A percentile compares a stretch with the other conserved stretches of the same genome.
Evolutionary conservation across 225 moss, liverwort and hornwort genomes (phyloP).

Genomic region (Climacium dendroides): DNA sequence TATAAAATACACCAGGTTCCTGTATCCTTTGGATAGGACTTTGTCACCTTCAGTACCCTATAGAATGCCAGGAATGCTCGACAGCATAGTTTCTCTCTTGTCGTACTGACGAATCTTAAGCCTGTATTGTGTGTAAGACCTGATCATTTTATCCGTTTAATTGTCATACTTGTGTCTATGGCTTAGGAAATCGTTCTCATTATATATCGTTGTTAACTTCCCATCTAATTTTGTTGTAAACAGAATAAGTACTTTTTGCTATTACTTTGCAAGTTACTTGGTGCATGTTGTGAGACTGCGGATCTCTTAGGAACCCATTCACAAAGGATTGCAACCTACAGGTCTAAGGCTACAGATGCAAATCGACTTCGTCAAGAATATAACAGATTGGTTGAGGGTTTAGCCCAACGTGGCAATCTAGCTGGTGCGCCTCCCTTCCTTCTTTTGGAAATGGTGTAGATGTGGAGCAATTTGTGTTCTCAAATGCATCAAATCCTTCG

Average conservation of each 20-base stretch:
- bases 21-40: neutral
- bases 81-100: neutral
- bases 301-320: neutral
- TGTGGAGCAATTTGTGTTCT: neutral
- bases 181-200: neutral
- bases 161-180: neutral
- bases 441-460: neutral
- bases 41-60: neutral
- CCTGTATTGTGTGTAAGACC: neutral
- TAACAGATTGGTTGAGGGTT: conserved; percentile 85
- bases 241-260: neutral
- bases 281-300: neutral
- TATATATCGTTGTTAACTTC: neutral
- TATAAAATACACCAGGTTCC: neutral
- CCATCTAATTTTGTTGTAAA: neutral
- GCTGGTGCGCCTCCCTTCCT: conserved; percentile 22
- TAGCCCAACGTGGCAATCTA: conserved; percentile 88
- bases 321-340: conserved; percentile 18
- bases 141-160: neutral
- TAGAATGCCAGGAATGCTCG: neutral
- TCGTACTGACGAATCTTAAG: neutral
- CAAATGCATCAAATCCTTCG: neutral
- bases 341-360: conserved; percentile 94
- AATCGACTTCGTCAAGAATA: conserved; percentile 90
- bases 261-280: neutral